Conservation (phyloP, 2,329 filamentous ascomycete species). For the Curvularia sp. region DNA sequence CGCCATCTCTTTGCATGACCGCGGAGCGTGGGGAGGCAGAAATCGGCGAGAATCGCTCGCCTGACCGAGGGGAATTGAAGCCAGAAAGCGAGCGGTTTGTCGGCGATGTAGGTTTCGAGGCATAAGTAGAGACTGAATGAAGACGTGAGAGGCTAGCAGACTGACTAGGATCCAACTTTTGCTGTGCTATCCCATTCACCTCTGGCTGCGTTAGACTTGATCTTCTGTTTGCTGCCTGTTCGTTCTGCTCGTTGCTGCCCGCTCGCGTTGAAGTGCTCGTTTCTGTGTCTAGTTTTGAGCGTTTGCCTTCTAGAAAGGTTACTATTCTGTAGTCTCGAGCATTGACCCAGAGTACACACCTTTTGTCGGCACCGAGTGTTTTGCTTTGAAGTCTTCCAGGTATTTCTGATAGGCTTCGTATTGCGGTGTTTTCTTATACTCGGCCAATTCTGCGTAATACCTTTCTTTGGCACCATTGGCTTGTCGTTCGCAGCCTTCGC, state of each 20-base stretch:
- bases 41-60: constrained; percentile 45
- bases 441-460: constrained; percentile 73
- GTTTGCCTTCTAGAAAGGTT: constrained; percentile 51
- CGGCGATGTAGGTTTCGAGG: constrained; percentile 47
- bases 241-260: constrained; percentile 41
- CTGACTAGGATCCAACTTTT: constrained; percentile 39
- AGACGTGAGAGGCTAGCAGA: constrained; percentile 34
- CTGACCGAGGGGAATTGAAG: constrained; percentile 43
- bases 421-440: constrained; percentile 78
- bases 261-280: constrained; percentile 41
- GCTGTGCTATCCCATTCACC: constrained; percentile 21
- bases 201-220: constrained; percentile 40
- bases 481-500: constrained; percentile 75
- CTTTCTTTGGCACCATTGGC: constrained; percentile 77
- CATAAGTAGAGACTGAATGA: constrained; percentile 34
- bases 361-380: constrained; percentile 59
- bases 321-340: constrained; percentile 18
- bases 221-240: constrained; percentile 35
- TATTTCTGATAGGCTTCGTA: constrained; percentile 75
- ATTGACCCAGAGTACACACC: constrained; percentile 32
- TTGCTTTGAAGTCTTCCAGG: constrained; percentile 77
- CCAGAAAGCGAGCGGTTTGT: constrained; percentile 38
- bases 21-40: constrained; percentile 45
- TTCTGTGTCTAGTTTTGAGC: constrained; percentile 53
- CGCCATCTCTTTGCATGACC: constrained; percentile 34